Conservation (phyloP, 1,284 basidiomycete species). For the Ceratobasidium sp. region DNA sequence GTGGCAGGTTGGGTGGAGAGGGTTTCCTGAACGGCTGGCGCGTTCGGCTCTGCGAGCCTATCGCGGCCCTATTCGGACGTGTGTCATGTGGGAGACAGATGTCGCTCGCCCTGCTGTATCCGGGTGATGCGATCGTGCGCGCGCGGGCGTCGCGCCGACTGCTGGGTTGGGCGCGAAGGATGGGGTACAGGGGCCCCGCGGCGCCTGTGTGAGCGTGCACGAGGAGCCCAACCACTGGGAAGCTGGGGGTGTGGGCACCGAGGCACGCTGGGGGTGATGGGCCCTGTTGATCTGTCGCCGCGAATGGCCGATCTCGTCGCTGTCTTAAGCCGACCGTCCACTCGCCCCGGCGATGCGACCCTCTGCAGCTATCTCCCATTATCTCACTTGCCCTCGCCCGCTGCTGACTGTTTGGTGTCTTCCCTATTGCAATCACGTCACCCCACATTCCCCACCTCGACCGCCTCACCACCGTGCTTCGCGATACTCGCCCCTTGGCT, state of each 20-base stretch:
- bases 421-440: slow-evolving; percentile 42
- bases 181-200: slow-evolving; percentile 35
- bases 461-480: slow-evolving; percentile 26
- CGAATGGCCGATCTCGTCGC: slow-evolving; percentile 36
- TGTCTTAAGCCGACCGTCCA: slow-evolving; percentile 25
- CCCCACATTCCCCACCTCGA: slow-evolving; percentile 40
- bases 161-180: slow-evolving; percentile 10
- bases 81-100: slow-evolving; percentile 29
- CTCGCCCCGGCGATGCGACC: slow-evolving; percentile 12
- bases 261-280: slow-evolving; percentile 26
- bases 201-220: slow-evolving; percentile 9
- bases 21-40: slow-evolving; percentile 31
- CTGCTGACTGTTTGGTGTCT: slow-evolving; percentile 39
- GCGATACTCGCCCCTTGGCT: slow-evolving; percentile 32
- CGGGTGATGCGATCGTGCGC: slow-evolving; percentile 25
- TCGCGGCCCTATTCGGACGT: slow-evolving; percentile 42
- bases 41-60: slow-evolving; percentile 42
- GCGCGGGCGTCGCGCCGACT: slow-evolving; percentile 19
- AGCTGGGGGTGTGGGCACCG: slow-evolving; percentile 37
- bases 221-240: slow-evolving; percentile 11
- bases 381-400: background rate
- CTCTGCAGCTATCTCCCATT: background rate
- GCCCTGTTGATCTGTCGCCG: slow-evolving; percentile 41
- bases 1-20: slow-evolving; percentile 34
- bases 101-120: slow-evolving; percentile 21